Conservation (phyloP, 805 yeast species). For the Yamadazyma akitaensis region DNA sequence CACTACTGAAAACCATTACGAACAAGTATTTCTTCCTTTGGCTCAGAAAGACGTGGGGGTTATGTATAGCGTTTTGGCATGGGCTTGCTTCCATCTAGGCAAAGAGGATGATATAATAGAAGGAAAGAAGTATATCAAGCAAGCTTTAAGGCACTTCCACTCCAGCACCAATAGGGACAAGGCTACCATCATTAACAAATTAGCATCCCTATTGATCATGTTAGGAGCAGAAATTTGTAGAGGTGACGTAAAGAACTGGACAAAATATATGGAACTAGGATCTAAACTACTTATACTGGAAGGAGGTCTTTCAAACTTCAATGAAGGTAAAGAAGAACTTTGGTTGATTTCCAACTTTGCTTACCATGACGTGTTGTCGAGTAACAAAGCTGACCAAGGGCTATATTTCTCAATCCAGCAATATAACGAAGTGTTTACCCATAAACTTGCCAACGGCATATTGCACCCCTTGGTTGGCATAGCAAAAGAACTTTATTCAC, state of each 20-base stretch:
- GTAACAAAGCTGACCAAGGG: conserved; percentile 56
- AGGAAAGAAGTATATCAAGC: conserved; percentile 46
- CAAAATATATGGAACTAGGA: conserved; percentile 61
- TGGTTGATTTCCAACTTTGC: conserved; percentile 78
- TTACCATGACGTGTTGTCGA: conserved; percentile 73
- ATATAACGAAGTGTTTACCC: conserved; percentile 51
- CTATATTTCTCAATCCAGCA: conserved; percentile 62
- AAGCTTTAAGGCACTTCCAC: conserved; percentile 42
- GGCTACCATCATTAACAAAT: conserved; percentile 38
- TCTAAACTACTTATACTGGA: conserved; percentile 56
- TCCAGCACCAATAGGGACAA: conserved; percentile 21
- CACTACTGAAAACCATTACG: conserved; percentile 47
- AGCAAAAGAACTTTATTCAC: conserved; percentile 61
- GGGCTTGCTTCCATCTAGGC: conserved; percentile 54
- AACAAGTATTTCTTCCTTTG: conserved; percentile 52
- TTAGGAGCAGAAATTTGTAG: conserved; percentile 81
- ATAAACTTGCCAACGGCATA: conserved; percentile 34
- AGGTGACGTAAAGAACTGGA: conserved; percentile 80
- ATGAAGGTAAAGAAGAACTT: conserved; percentile 54
- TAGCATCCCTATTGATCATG: conserved; percentile 65
- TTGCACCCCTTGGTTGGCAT: conserved; percentile 73
- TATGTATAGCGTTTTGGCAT: conserved; percentile 49
- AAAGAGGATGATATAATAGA: conserved; percentile 38
- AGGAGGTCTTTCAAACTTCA: conserved; percentile 60
- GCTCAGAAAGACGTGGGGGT: conserved; percentile 52